Base-by-base conservation (phyloP, 192 early-diverging fungal genomes). In the Umbelopsis ramanniana region DNA sequence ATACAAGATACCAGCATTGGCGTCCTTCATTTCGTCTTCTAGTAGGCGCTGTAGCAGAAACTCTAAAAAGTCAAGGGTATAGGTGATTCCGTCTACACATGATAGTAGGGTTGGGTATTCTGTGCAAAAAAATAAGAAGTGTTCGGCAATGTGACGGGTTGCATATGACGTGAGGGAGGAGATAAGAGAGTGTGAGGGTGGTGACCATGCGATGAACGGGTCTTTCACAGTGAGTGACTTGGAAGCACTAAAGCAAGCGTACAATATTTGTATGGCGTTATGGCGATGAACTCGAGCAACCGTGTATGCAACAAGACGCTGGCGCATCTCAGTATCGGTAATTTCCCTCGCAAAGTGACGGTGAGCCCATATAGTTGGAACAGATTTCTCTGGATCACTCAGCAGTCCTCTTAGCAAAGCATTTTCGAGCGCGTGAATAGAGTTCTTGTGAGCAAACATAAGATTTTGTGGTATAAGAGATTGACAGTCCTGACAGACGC, bases 51-150 rank as follows among this genome's bases (percentile, higher is more conserved):
- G 46, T n/a, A 79, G 21, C 21, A 78, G 43, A 40, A 74, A 79
- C 6, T 74, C 69, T 19, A 79, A 45, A 45, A 74, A 79, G 11
- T 74, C 77, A 48, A 74, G 60, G 6, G 77, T 67, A 26, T 79
- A 79, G 4, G 69, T 70, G 40, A 79, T 74, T 9, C 77, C 77
- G 40, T 79, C 77, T 1, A 79, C 67, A 53, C 77, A 79, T 1
- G 77, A 79, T 0, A 79, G 21, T 21, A 79, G 43, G 7, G 69
- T 69, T 0, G 77, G 77, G 24, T 79, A 79, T 68, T 79, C n/a
- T 8, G 73, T 68, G 38, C 77, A 79, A 47, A 74, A 79, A 35
- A 72, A 79, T n/a, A 66, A 22, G 46, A 79, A 79, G 33, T 79
- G 52, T 19, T 52, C 60, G 17, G 70, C 73, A 35, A 79, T 54